Percentiles rank a stretch among this genome's conserved stretches.
Evolutionary conservation across 768 basidiomycete genomes (phyloP).

Genomic region (Kwoniella heveanensis): DNA sequence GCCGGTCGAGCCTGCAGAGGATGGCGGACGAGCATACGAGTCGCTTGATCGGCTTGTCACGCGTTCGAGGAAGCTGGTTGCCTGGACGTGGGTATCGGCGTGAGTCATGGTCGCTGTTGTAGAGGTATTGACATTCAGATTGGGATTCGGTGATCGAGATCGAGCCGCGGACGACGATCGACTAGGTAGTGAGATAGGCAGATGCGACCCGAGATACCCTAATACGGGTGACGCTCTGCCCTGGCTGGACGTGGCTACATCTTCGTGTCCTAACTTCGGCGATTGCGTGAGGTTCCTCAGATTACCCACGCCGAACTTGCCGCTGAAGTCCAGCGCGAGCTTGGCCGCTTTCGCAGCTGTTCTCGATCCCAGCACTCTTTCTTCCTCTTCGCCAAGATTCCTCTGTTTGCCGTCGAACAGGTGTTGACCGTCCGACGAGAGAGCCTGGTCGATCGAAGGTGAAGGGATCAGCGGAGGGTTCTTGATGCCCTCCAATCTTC

Average conservation of each 20-base stretch:
- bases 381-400: conserved; percentile 15
- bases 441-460: conserved; percentile 56
- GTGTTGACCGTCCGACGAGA: conserved; percentile 6
- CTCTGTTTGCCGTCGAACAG: neutral
- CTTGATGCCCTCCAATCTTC: conserved; percentile 30
- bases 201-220: neutral
- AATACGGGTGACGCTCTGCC: conserved; percentile 1
- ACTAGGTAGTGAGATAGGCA: conserved; percentile 3
- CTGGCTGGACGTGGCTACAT: neutral
- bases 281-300: conserved; percentile 3
- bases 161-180: neutral
- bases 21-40: neutral
- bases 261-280: neutral
- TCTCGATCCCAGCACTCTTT: conserved; percentile 47
- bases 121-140: neutral
- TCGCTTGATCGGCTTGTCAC: neutral
- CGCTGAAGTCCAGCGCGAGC: conserved; percentile 30
- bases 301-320: conserved; percentile 8
- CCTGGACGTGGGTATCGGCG: neutral
- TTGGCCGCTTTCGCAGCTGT: conserved; percentile 50
- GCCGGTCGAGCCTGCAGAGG: neutral
- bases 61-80: neutral
- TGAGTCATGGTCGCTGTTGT: neutral
- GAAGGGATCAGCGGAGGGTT: conserved; percentile 44
- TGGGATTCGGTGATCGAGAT: conserved; percentile 1